Evolutionary conservation across 2,329 filamentous ascomycete genomes (phyloP).

Genomic region (Nemania abortiva): DNA sequence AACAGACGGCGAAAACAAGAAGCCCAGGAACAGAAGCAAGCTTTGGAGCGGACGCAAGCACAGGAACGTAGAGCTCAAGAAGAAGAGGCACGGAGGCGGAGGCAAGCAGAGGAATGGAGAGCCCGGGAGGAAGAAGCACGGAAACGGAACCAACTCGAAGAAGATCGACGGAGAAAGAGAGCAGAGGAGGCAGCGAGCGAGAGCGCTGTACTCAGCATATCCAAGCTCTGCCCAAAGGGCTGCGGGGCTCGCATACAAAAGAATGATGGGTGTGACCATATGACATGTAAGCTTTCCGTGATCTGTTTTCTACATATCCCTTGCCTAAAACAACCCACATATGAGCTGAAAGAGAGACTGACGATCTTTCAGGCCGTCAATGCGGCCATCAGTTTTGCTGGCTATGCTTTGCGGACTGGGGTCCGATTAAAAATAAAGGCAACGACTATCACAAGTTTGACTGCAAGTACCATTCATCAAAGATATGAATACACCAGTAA

Average conservation of each 20-base stretch:
- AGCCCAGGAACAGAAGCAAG: not conserved
- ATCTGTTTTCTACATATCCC: not conserved
- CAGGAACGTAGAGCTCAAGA: conserved; percentile 21
- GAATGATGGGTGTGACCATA: conserved; percentile 13
- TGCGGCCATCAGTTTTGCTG: conserved; percentile 11
- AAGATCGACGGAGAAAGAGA: conserved; percentile 17
- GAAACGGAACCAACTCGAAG: conserved; percentile 14
- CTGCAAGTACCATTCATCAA: conserved; percentile 17
- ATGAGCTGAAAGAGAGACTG: conserved; percentile 4
- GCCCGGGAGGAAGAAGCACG: conserved; percentile 21
- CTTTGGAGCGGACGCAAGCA: not conserved
- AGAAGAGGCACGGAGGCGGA: conserved; percentile 12
- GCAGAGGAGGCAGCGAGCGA: conserved; percentile 15
- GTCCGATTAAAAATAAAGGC: conserved; percentile 9
- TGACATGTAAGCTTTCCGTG: conserved; percentile 13
- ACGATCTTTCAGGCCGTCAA: conserved; percentile 9
- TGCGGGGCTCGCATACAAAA: conserved; percentile 19
- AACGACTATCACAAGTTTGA: conserved; percentile 4
- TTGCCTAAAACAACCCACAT: not conserved
- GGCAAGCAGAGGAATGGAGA: conserved; percentile 10
- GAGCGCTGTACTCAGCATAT: conserved; percentile 3
- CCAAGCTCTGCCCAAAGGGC: conserved; percentile 7
- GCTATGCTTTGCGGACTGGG: conserved; percentile 15
- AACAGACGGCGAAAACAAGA: conserved; percentile 2
- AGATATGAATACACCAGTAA: not conserved